Conservation (phyloP, 805 yeast species). For the Lipomyces sp. region DNA sequence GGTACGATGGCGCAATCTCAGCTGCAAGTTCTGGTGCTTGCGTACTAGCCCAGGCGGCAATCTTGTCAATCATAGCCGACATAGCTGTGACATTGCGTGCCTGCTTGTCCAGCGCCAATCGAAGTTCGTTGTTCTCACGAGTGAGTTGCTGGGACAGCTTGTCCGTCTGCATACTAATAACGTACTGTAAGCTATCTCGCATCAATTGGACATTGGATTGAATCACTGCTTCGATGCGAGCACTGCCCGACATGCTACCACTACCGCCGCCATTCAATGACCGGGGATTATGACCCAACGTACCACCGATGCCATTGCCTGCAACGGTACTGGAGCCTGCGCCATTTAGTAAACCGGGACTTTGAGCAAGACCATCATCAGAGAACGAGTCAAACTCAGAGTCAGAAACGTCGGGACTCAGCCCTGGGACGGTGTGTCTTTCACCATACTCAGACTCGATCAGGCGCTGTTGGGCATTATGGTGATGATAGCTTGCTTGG, state of each 20-base stretch:
- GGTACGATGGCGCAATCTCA: slow-evolving; percentile 11
- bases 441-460: slow-evolving; percentile 15
- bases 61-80: slow-evolving; percentile 24
- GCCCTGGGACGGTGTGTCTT: slow-evolving; percentile 22
- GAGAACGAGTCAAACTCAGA: slow-evolving; percentile 32
- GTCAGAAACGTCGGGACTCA: slow-evolving; percentile 32
- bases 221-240: slow-evolving; percentile 17
- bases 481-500: slow-evolving; percentile 8
- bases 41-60: slow-evolving; percentile 23
- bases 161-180: slow-evolving; percentile 25
- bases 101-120: slow-evolving; percentile 27
- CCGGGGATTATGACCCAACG: background rate
- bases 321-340: background rate
- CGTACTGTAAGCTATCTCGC: slow-evolving; percentile 28
- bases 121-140: slow-evolving; percentile 27
- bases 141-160: slow-evolving; percentile 18
- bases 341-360: slow-evolving; percentile 3
- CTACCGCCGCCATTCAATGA: background rate
- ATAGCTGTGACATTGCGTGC: slow-evolving; percentile 16
- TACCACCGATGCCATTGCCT: background rate
- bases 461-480: background rate
- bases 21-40: slow-evolving; percentile 24
- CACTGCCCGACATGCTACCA: background rate
- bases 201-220: slow-evolving; percentile 16
- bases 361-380: slow-evolving; percentile 25